Evolutionary conservation across 1,284 basidiomycete species (phyloP).

Genomic region (Veloboletus limbatus): DNA sequence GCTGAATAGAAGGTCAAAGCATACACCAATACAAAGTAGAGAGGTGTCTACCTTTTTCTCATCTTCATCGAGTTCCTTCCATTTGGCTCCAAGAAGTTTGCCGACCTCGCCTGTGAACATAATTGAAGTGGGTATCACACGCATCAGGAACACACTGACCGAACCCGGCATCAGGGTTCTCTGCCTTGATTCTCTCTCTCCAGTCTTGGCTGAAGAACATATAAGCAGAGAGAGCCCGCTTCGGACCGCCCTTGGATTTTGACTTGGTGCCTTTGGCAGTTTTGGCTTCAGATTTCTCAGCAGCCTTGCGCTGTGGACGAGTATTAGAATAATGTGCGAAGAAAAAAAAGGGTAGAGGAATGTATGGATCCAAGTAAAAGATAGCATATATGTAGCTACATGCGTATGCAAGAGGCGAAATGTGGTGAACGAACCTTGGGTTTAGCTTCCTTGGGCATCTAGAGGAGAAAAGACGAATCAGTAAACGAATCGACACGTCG

Average conservation of each 20-base stretch:
- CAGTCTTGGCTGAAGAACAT: conserved; percentile 99
- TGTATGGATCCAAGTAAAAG: conserved; percentile 1
- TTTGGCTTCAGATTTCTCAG: conserved; percentile 66
- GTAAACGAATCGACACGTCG: conserved; percentile 34
- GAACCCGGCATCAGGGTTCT: conserved; percentile 93
- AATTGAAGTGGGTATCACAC: conserved; percentile 11
- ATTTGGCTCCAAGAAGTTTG: conserved; percentile 84
- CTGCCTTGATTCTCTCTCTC: conserved; percentile 91
- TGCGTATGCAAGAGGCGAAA: conserved; percentile 2
- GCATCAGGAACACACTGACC: conserved; percentile 48
- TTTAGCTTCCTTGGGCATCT: conserved; percentile 86
- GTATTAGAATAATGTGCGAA: conserved; percentile 17
- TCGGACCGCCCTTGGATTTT: conserved; percentile 52
- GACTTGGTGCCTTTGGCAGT: conserved; percentile 71
- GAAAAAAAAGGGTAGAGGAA: not conserved
- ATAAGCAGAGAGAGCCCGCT: conserved; percentile 91
- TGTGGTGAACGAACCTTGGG: conserved; percentile 52
- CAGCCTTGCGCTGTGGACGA: conserved; percentile 62
- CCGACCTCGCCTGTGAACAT: conserved; percentile 67
- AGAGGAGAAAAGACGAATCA: conserved; percentile 36
- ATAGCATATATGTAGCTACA: conserved; percentile 24
- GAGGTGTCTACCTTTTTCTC: conserved; percentile 73
- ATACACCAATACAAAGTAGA: not conserved
- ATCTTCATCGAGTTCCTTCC: conserved; percentile 82
- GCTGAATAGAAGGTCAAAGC: conserved; percentile 50